Conservation (phyloP, 169 alveolate genomes). For the Condylostoma magnum region DNA sequence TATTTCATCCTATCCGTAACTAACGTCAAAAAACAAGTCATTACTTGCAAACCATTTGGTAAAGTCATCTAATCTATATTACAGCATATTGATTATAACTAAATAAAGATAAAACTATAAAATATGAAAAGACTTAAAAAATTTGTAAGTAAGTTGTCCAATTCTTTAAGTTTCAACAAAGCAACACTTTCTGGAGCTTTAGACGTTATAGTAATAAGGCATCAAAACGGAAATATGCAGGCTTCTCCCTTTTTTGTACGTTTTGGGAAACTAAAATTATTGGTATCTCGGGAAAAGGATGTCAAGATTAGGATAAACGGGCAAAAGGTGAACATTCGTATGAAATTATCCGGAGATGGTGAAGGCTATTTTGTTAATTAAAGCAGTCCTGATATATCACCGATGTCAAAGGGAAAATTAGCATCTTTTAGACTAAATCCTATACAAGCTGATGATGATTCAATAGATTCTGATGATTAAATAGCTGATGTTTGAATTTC, state of each 20-base stretch:
- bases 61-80: no score
- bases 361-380: constrained; percentile 94
- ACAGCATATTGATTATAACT: no score
- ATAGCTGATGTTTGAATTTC: no score
- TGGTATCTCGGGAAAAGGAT: constrained; percentile 89
- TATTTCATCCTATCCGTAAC: no score
- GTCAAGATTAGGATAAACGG: constrained; percentile 93
- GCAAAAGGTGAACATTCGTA: constrained; percentile 80
- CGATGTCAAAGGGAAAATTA: no score
- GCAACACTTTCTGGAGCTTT: constrained; percentile 29
- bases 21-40: no score
- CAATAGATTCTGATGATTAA: no score
- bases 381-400: no score
- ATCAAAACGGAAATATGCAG: constrained; percentile 48
- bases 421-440: no score
- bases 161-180: not conserved
- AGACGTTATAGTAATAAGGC: constrained; percentile 28
- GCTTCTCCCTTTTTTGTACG: constrained; percentile 96
- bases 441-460: no score
- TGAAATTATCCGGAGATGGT: constrained; percentile 96
- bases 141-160: constrained; percentile 2
- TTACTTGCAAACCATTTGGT: no score
- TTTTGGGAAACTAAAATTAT: constrained; percentile 94
- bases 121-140: not conserved
- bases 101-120: no score